phyloP scores from a whole-genome alignment of 257 asterid genomes.

The Penstemon davidsonii region DNA sequence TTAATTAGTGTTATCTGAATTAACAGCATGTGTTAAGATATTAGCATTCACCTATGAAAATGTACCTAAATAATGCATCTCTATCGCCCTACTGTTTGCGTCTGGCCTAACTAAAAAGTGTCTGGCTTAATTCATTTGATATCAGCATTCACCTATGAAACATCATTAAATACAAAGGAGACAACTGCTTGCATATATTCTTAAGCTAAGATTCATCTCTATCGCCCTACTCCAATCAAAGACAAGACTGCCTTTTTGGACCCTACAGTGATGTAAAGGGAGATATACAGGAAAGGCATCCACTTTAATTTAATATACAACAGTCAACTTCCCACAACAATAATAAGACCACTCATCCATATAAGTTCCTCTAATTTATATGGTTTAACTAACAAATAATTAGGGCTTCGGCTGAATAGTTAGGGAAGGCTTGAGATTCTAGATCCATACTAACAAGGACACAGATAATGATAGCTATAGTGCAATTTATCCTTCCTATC shows the following conservation, averaged over 20 bases:
- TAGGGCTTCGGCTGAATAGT: background rate
- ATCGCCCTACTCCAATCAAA: background rate
- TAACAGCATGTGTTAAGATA: no score
- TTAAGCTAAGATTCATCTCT: background rate
- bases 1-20: background rate
- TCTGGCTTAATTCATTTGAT: no score
- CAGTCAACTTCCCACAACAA: background rate
- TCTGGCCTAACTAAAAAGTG: no score
- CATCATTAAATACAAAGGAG: no score
- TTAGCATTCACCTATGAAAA: background rate
- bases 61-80: background rate
- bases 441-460: background rate
- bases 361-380: background rate
- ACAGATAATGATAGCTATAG: background rate
- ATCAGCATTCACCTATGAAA: no score
- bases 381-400: constrained; percentile 9
- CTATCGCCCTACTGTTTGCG: no score
- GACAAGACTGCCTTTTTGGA: no score
- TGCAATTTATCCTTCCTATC: no score
- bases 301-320: no score
- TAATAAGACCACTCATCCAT: background rate
- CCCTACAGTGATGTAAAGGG: no score
- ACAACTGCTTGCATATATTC: background rate
- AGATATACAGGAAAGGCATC: no score
- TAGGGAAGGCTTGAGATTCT: background rate